A percentile compares a stretch with the other conserved stretches of the same genome.
Evolutionary conservation across 1,284 basidiomycete genomes (phyloP).

Genomic region (Apiotrichum sp.): DNA sequence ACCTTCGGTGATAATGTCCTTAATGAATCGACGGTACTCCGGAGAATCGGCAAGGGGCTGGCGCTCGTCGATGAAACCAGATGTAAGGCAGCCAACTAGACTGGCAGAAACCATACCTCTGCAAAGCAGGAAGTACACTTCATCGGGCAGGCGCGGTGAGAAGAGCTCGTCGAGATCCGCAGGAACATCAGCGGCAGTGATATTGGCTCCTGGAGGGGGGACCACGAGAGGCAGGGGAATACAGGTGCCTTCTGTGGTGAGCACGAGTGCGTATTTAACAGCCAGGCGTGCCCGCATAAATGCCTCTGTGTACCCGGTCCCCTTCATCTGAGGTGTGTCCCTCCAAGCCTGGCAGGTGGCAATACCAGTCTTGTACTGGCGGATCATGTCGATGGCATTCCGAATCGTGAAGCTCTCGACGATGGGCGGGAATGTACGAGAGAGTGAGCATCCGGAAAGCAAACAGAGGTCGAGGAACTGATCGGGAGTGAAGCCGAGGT

Average conservation of each 20-base stretch:
- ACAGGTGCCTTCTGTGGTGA: conserved; percentile 84
- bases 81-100: conserved; percentile 83
- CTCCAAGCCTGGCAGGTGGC: conserved; percentile 69
- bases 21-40: conserved; percentile 90
- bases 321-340: conserved; percentile 51
- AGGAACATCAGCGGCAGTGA: conserved; percentile 80
- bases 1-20: conserved; percentile 89
- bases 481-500: conserved; percentile 73
- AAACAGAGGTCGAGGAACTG: conserved; percentile 94
- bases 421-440: conserved; percentile 77
- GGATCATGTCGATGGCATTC: conserved; percentile 79
- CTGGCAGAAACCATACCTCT: conserved; percentile 82
- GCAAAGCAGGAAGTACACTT: conserved; percentile 93
- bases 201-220: conserved; percentile 45
- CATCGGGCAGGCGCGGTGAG: conserved; percentile 88
- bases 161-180: conserved; percentile 91
- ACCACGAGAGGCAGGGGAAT: conserved; percentile 79
- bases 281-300: conserved; percentile 87
- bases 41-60: conserved; percentile 90
- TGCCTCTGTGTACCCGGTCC: conserved; percentile 62
- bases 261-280: conserved; percentile 86
- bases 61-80: conserved; percentile 70
- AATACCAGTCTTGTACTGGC: conserved; percentile 79
- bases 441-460: conserved; percentile 82
- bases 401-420: conserved; percentile 67